Evolutionary conservation across 805 yeast species (phyloP), one percentile per base, ranked within the genome.

Genomic region (Cyberlindnera veronae): DNA sequence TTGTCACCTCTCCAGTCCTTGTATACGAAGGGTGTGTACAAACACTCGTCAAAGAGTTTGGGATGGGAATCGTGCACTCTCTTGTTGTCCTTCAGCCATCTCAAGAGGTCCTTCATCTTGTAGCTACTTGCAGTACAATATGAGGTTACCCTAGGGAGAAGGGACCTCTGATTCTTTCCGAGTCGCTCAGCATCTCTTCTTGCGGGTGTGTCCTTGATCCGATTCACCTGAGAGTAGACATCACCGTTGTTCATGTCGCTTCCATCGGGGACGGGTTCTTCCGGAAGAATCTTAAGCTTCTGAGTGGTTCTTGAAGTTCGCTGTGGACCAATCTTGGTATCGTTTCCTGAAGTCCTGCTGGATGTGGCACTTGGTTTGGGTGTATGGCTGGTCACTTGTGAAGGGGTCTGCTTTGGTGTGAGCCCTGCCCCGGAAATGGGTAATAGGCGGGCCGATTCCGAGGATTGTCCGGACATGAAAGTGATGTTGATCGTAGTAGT

Each of bases 91-190:
- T 83, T 81, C 38, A 93, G 64, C 90, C 96, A 91, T 54, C 91
- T 69, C 34, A 84, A 71, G 29, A 93, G 67, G 36, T 89, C 97
- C 51, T 84, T 77, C 95, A 93, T 86, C 49, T 78, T 79, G 57
- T 90, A 93, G 18, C 93, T 79, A 22, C 96, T 90, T 20, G 97
- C 89, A 0, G 98, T 91, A 64, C 98, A 91, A 59, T 89, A 93
- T 3, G 96, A 95, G 0, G 98, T 91, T 2, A 90, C 96, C 46
- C 99, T 69, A 3, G 99, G 98, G 41, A 93, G 71, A 46, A 88
- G 65, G 24, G 84, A 84, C 45, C 98, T 68, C 47, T 70, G 71
- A 26, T 65, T 63, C 60, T 90, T 93, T 4, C 96, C 95, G 42
- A 93, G 68, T 36, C 90, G 77, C 58, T 90, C 96, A 0, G 99